These are phyloP conservation scores for Dictyostelium capitatum DNA, from an alignment of 78 protist genomes.

Conservation along the genomic window DNA sequence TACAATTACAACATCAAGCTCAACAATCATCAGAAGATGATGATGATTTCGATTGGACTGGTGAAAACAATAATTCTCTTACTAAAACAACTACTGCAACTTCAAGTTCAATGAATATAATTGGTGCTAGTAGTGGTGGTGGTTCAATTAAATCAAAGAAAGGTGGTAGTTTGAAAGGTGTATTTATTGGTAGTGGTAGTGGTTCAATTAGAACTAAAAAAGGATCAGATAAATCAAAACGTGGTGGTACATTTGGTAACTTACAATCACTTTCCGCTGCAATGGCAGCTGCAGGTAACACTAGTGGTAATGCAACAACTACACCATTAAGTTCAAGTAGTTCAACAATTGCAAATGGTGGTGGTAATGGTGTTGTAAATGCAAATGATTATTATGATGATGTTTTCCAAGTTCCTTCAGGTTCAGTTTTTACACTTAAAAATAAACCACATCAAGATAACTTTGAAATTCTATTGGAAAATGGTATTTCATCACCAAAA, in stretches of 20 bases:
- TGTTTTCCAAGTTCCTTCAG: constrained; percentile 25
- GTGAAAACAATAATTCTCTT: background rate
- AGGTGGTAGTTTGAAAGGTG: constrained; percentile 30
- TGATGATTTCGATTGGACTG: constrained; percentile 46
- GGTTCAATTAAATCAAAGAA: background rate
- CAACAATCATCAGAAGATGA: constrained; percentile 24
- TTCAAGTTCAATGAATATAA: background rate
- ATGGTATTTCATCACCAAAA: background rate
- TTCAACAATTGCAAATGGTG: background rate
- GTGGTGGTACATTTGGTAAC: constrained; percentile 55
- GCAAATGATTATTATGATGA: constrained; percentile 46
- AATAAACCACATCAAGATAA: constrained; percentile 20
- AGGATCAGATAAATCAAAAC: background rate
- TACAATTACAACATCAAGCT: background rate
- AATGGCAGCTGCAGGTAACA: background rate
- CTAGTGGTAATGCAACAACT: background rate
- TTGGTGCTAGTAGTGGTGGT: background rate
- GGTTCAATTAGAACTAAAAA: constrained; percentile 12
- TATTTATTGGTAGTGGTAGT: background rate
- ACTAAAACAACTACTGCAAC: background rate
- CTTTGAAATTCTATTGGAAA: background rate
- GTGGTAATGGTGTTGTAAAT: background rate
- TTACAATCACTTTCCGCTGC: constrained; percentile 25
- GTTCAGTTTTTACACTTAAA: background rate
- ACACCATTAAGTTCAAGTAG: constrained; percentile 48